Evolutionary conservation across 164 flowering plant species (phyloP), one percentile per base, ranked within the genome.

Genomic region (Paratinospora sagittata): DNA sequence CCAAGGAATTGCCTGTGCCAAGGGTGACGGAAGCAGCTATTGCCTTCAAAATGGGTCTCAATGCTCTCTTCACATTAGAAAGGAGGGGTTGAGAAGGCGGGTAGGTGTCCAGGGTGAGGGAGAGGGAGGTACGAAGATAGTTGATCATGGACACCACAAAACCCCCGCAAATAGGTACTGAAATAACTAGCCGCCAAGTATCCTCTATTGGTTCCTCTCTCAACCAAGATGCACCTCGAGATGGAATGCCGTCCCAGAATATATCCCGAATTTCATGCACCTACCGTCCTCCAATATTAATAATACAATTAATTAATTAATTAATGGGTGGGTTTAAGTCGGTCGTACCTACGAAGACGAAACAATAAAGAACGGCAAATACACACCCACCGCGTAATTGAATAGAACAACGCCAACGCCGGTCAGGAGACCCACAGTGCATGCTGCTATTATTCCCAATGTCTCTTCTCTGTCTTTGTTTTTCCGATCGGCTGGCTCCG

Each of bases 1-100:
- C 97, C 78, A 94, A 78, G 2, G 97, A 92, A 81, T 90, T 92
- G 17, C 97, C 98, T 1, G 98, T 92, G 68, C 97, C 97, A 27
- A 94, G 87, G 14, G 97, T 94, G 34, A 89, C 64, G 73, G 90
- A 84, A 74, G 97, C 98, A 64, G 97, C 97, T 55, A 87, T 45
- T 16, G 97, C 82, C 79, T 89, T 92, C 69, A 94, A 47, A 75
- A 92, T 73, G 12, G 91, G 91, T 70, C 78, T 73, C 34, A 88
- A 66, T 1, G 78, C 85, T 47, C 82, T 82, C 78, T 79, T 87
- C 12, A 82, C 11, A 21, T 73, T 65, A 57, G 68, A 69, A 0
- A 33, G 66, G 23, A 33, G 49, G 34, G 24, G 69, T 52, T 63
- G 65, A 58, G 66, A 71, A 12, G 74, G 30, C 13, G 16, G 52